Conservation (phyloP, 176 grass and related monocot genomes). For the Melocanna baccifera region DNA sequence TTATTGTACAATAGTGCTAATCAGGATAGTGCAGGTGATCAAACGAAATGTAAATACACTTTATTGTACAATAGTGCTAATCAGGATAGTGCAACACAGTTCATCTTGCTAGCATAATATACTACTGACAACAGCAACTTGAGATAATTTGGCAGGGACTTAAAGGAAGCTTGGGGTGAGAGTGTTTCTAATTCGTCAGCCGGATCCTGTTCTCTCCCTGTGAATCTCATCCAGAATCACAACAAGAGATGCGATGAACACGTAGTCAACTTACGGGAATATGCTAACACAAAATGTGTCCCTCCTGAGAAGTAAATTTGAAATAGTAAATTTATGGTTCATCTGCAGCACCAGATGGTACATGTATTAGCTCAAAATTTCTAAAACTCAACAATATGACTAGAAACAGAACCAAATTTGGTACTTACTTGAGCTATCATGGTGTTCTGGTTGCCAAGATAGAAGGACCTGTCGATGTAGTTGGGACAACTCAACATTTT, state of each 20-base stretch:
- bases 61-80: background rate
- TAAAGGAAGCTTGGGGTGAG: background rate
- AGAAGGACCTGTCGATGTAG: too few species aligned
- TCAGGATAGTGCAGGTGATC: too few species aligned
- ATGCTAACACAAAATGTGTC: constrained; percentile 54
- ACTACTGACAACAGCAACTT: background rate
- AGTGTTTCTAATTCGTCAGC: background rate
- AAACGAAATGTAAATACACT: background rate
- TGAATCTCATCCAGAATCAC: too few species aligned
- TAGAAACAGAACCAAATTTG: too few species aligned
- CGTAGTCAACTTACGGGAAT: constrained; percentile 59
- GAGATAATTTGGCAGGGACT: background rate
- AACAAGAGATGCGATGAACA: constrained; percentile 57
- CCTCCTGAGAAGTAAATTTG: constrained; percentile 52
- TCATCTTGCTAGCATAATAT: background rate
- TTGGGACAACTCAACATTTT: too few species aligned
- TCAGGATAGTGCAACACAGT: background rate
- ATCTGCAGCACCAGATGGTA: constrained; percentile 35
- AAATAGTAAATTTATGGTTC: constrained; percentile 45
- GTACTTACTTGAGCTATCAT: too few species aligned
- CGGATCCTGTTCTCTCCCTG: background rate
- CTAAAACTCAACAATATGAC: background rate
- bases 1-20: too few species aligned
- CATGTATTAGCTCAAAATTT: background rate
- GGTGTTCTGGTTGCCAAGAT: too few species aligned